Conservation (phyloP, 805 yeast species). For the Maudiozyma barnettii region DNA sequence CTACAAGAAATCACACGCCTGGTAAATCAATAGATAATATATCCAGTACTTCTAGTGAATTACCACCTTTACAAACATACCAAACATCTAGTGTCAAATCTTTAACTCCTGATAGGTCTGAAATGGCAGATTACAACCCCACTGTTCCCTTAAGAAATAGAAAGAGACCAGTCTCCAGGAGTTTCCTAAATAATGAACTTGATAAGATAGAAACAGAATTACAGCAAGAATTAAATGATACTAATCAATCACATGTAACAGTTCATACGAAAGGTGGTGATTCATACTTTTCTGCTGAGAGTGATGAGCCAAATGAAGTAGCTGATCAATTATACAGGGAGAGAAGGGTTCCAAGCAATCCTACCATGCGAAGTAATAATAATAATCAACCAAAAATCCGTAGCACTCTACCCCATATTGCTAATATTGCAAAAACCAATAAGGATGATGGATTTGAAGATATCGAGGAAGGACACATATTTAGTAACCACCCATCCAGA, state of each 20-base stretch:
- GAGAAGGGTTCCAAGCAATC: conserved; percentile 1
- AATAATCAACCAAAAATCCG: neutral
- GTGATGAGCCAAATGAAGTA: neutral
- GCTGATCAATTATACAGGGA: neutral
- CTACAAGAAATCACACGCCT: neutral
- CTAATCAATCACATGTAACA: neutral
- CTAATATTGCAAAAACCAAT: neutral
- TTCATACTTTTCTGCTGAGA: neutral
- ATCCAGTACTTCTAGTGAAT: conserved; percentile 21
- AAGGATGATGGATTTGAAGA: conserved; percentile 1
- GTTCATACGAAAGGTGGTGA: neutral
- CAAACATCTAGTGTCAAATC: conserved; percentile 8
- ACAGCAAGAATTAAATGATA: neutral
- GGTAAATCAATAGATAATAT: conserved; percentile 6
- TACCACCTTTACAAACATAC: conserved; percentile 20
- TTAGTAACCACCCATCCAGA: neutral
- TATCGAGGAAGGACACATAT: neutral
- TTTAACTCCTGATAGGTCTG: conserved; percentile 17
- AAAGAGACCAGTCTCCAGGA: conserved; percentile 23
- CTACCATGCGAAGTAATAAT: neutral
- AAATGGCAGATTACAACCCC: conserved; percentile 19
- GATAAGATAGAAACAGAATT: conserved; percentile 5
- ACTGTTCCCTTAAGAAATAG: conserved; percentile 28
- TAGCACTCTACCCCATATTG: conserved; percentile 1
- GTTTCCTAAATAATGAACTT: conserved; percentile 9